Conservation (phyloP, 2,329 filamentous ascomycete species). For the Knufia fluminis region DNA sequence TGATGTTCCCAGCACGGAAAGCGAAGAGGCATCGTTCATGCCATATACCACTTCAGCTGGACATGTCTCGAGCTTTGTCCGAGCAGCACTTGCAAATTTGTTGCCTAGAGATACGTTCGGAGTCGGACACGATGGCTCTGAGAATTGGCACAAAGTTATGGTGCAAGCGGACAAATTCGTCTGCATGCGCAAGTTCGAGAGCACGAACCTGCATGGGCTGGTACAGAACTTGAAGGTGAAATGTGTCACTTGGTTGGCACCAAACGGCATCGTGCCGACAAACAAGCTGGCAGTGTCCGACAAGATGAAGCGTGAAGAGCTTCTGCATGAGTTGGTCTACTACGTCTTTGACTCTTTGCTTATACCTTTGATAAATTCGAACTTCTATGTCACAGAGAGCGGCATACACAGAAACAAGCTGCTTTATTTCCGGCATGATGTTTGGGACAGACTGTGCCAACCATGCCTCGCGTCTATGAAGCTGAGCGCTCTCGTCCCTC, state of each 20-base stretch:
- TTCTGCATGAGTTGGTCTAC: slow-evolving; percentile 79
- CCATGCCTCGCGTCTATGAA: slow-evolving; percentile 62
- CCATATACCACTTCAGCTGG: slow-evolving; percentile 51
- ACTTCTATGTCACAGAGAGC: slow-evolving; percentile 93
- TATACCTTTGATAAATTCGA: slow-evolving; percentile 73
- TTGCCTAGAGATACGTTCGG: slow-evolving; percentile 74
- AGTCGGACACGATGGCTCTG: slow-evolving; percentile 37
- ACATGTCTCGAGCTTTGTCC: slow-evolving; percentile 78
- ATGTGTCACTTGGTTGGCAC: slow-evolving; percentile 63
- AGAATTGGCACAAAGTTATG: slow-evolving; percentile 57
- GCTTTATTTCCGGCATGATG: slow-evolving; percentile 91
- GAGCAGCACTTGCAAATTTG: slow-evolving; percentile 61
- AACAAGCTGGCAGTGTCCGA: slow-evolving; percentile 62
- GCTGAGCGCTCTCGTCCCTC: slow-evolving; percentile 65
- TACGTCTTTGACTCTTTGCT: slow-evolving; percentile 87
- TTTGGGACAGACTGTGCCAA: slow-evolving; percentile 70
- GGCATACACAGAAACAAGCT: slow-evolving; percentile 67
- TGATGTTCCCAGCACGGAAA: neutral
- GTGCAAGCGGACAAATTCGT: slow-evolving; percentile 69
- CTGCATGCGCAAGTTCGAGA: slow-evolving; percentile 69
- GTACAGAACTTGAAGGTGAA: slow-evolving; percentile 65
- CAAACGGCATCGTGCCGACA: slow-evolving; percentile 36
- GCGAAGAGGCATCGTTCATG: slow-evolving; percentile 10
- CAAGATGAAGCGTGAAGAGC: slow-evolving; percentile 62
- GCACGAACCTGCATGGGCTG: slow-evolving; percentile 66